Percentiles rank a stretch among this genome's conserved stretches.
Conservation (phyloP, 2,329 filamentous ascomycete species). For the Cryphonectria nitschkei region DNA sequence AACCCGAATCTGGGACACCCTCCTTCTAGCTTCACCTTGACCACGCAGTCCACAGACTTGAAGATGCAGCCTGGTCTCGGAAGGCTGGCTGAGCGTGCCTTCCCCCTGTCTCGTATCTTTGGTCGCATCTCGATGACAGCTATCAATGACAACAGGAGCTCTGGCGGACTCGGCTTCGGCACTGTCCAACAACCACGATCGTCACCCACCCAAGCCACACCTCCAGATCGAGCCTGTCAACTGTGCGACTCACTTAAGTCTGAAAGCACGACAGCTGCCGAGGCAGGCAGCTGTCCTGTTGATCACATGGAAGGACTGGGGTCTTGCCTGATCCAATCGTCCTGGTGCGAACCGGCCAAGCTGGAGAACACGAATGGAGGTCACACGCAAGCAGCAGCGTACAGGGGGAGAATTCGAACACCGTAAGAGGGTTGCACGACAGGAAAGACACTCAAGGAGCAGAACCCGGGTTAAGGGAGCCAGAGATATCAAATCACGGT, state of each 20-base stretch:
- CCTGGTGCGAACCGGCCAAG: background rate
- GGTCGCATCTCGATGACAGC: background rate
- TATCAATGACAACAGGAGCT: background rate
- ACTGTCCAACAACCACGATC: background rate
- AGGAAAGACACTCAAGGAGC: background rate
- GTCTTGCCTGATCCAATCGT: background rate
- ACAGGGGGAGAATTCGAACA: background rate
- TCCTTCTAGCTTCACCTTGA: background rate
- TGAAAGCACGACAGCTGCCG: background rate
- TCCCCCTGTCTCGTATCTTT: background rate
- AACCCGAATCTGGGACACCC: background rate
- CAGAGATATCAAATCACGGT: background rate
- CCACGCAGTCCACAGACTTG: background rate
- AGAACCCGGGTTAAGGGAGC: background rate
- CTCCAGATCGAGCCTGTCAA: background rate
- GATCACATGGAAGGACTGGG: background rate
- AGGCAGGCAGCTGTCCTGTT: background rate
- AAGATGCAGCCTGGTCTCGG: background rate
- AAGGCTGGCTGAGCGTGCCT: background rate
- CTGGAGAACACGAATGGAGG: background rate
- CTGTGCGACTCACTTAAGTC: background rate
- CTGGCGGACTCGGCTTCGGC: background rate
- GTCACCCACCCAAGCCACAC: background rate
- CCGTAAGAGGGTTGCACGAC: background rate
- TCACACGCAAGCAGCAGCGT: background rate